Base-by-base conservation (phyloP, 441 rosid species). In the Biscutella laevigata region DNA sequence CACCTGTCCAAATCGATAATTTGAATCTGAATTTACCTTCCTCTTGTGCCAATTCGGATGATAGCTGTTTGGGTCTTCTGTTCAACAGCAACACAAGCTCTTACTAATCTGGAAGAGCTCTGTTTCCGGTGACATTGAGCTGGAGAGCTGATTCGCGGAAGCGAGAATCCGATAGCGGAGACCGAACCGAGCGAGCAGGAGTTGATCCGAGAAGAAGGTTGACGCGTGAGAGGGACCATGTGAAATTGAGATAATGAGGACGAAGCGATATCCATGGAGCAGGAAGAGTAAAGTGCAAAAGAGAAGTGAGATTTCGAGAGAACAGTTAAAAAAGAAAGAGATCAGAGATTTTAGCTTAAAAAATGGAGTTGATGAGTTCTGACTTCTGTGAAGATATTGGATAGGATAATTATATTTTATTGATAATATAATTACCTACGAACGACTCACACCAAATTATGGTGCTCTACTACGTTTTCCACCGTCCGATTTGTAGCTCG, bases 21-120 rank as follows among this genome's bases (percentile, higher is more conserved):
- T 51, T 7, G 44, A 44, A 51, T 36, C 30, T 1, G 41, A 29
- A 21, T 27, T 21, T 50, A 87, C 98, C 98, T 90, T 75, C 98
- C 98, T 46, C 98, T 63, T 7, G 96, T 90, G 37, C 98, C 98
- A 53, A 90, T 90, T 77, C 88, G 71, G 46, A 90, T 58, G 14
- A 81, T 71, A 12, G 90, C 77, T 22, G 84, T 84, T 67, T 79
- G 80, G 17, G 87, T 74, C 60, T 82, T 79, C 72, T 74, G 76
- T 61, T 81, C 87, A 50, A 77, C 83, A 53, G 86, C 75, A 34
- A 77, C 77, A 37, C 92, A 87, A 53, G 96, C 92, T 62, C 68
- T 78, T 1, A 83, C 54, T 40, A 27, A 14, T 4, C 46, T 30
- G 0, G 34, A 63, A 55, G 67, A 55, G 50, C 57, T 45, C 4